phyloP scores from a whole-genome alignment of 1,284 basidiomycete species.

The Singerocomus inundabilis region DNA sequence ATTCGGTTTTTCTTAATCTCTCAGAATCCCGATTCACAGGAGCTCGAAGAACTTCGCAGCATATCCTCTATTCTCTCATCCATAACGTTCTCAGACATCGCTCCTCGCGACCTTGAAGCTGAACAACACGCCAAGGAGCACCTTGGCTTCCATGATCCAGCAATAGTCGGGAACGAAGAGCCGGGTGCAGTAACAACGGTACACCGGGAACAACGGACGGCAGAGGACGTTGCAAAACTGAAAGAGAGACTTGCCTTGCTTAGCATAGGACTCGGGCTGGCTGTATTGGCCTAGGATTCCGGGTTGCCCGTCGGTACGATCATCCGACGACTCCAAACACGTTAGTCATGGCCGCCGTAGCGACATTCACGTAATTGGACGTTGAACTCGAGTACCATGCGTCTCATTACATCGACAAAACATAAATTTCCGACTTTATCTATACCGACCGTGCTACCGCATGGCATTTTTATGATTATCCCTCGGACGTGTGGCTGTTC shows the following conservation, averaged over 20 bases:
- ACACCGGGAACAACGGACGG: constrained; percentile 29
- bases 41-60: constrained; percentile 45
- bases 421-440: not conserved
- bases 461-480: not conserved
- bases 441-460: constrained; percentile 2
- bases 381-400: constrained; percentile 1
- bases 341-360: not conserved
- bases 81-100: constrained; percentile 66
- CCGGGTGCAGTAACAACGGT: constrained; percentile 36
- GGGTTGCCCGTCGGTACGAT: not conserved
- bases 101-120: constrained; percentile 69
- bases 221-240: constrained; percentile 43
- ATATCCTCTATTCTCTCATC: constrained; percentile 52
- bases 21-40: constrained; percentile 9
- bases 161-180: constrained; percentile 42
- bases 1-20: constrained; percentile 51
- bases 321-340: not conserved
- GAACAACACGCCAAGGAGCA: constrained; percentile 69
- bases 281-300: constrained; percentile 13
- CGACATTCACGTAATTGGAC: not conserved
- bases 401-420: not conserved
- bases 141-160: constrained; percentile 38
- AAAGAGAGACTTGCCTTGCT: constrained; percentile 42
- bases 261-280: constrained; percentile 35
- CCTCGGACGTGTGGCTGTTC: constrained; percentile 34